Base-by-base conservation (phyloP, 257 asterid genomes). In the Solanum medicagineum region DNA sequence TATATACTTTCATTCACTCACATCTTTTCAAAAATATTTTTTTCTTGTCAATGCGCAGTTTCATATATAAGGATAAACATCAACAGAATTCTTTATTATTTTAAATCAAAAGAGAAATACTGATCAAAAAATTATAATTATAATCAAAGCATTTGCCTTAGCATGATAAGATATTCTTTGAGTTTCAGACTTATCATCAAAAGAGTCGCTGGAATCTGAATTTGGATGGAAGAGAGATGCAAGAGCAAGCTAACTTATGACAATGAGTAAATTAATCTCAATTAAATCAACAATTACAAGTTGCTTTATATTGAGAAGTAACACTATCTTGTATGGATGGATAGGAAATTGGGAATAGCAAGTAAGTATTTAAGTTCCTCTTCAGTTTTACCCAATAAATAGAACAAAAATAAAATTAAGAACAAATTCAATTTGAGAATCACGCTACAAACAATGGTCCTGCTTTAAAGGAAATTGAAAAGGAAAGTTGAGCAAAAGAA, bases 131-230 rank as follows among this genome's bases (percentile, higher is more conserved):
- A 70, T 40, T 36, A 36, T 36, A 36, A 36, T 36, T 51, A 69
- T 17, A 40, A 24, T 47, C 12, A 36, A 69, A 45, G 86, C 91
- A 66, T 86, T 84, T 47, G 87, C 84, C 85, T 88, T 86, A 54
- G 44, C 81, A 54, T 87, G 89, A 56, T 85, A 68, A 86, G 86
- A 89, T 86, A 84, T 89, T 81, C 88, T 90, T 63, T 88, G 88
- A 87, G 87, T 83, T 81, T 87, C 93, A 71, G 91, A 90, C 60
- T 91, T 94, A 83, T 90, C 84, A 83, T 88, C 92, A 26, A 92
- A 89, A 32, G 81, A 85, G 32, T 83, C 55, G 16, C 68, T 71
- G 16, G 87, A 90, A 49, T 85, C 93, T 5, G 91, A 88, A 81
- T 93, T 95, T 92, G 89, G 88, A 87, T 24, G 51, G 84, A 68